Percentiles rank a stretch among this genome's conserved stretches.
Conservation (phyloP, 352 stramenopile genomes). For the Aphanomyces astaci region DNA sequence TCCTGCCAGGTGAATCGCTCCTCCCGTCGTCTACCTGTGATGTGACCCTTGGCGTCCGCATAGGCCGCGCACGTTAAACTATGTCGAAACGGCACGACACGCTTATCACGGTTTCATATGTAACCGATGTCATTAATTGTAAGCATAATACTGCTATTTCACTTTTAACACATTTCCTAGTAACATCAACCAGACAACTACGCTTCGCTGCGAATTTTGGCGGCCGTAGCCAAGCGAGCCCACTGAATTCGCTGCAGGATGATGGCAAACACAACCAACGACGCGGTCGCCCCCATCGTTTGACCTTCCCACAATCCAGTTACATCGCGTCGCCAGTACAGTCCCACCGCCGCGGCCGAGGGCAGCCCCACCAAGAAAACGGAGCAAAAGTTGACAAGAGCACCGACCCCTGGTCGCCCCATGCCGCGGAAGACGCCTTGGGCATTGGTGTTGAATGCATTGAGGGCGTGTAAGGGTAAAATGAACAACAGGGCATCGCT, state of each 20-base stretch:
- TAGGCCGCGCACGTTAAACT: too few relatives aligned
- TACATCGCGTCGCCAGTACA: slow-evolving; percentile 35
- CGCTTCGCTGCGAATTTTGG: neutral
- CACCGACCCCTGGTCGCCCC: slow-evolving; percentile 51
- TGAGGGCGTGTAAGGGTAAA: slow-evolving; percentile 52
- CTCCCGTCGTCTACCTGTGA: neutral
- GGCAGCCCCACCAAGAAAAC: slow-evolving; percentile 75
- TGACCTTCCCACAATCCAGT: slow-evolving; percentile 77
- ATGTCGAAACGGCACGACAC: neutral
- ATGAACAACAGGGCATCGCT: slow-evolving; percentile 37
- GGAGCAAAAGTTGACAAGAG: slow-evolving; percentile 50
- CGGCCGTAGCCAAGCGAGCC: neutral
- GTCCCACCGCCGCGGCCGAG: slow-evolving; percentile 40
- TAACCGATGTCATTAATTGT: too few relatives aligned
- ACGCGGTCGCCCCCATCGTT: slow-evolving; percentile 28
- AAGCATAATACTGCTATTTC: too few relatives aligned
- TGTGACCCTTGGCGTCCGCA: neutral
- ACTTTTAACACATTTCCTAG: too few relatives aligned
- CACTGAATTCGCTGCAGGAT: neutral
- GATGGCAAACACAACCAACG: neutral
- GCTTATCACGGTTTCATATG: neutral
- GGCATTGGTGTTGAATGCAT: slow-evolving; percentile 51
- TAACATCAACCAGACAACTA: neutral
- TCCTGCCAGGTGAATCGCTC: neutral
- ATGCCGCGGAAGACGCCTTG: slow-evolving; percentile 72